Evolutionary conservation across 495 filamentous ascomycete genomes (phyloP).

Genomic region (Aspergillus asperescens): DNA sequence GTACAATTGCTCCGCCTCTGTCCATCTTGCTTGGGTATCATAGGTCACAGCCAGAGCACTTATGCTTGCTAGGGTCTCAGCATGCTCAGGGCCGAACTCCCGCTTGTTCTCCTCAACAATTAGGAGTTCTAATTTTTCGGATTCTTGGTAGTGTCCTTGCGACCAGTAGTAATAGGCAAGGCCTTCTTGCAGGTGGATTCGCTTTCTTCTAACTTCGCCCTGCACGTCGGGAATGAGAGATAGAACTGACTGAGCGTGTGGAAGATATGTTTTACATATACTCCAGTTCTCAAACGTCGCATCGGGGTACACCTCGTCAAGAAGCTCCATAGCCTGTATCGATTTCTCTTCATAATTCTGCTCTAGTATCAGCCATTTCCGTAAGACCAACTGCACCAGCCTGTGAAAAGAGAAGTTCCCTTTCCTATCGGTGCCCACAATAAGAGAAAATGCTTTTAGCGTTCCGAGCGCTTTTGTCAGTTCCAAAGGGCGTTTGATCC

Average conservation of each 20-base stretch:
- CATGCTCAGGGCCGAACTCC: slow-evolving; percentile 22
- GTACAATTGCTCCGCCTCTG: slow-evolving; percentile 23
- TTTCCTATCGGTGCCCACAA: slow-evolving; percentile 18
- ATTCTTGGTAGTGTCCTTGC: slow-evolving; percentile 11
- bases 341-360: slow-evolving; percentile 22
- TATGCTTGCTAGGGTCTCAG: slow-evolving; percentile 16
- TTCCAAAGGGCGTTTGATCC: slow-evolving; percentile 20
- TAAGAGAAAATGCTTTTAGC: slow-evolving; percentile 39
- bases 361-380: slow-evolving; percentile 36
- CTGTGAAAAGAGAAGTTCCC: slow-evolving; percentile 36
- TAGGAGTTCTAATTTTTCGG: slow-evolving; percentile 16
- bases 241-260: slow-evolving; percentile 34
- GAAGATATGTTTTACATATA: slow-evolving; percentile 30
- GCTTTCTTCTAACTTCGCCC: neutral
- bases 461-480: slow-evolving; percentile 33
- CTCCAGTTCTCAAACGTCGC: slow-evolving; percentile 30
- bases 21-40: slow-evolving; percentile 23
- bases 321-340: slow-evolving; percentile 25
- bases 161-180: slow-evolving; percentile 17
- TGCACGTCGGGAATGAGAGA: slow-evolving; percentile 1
- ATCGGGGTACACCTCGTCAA: slow-evolving; percentile 30
- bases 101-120: slow-evolving; percentile 23
- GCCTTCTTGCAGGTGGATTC: slow-evolving; percentile 14
- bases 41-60: slow-evolving; percentile 24
- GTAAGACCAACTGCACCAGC: slow-evolving; percentile 40